A percentile compares a stretch with the other conserved stretches of the same genome.
Evolutionary conservation across 139 green algal genomes (phyloP).

Genomic region (Trebouxia sp.): DNA sequence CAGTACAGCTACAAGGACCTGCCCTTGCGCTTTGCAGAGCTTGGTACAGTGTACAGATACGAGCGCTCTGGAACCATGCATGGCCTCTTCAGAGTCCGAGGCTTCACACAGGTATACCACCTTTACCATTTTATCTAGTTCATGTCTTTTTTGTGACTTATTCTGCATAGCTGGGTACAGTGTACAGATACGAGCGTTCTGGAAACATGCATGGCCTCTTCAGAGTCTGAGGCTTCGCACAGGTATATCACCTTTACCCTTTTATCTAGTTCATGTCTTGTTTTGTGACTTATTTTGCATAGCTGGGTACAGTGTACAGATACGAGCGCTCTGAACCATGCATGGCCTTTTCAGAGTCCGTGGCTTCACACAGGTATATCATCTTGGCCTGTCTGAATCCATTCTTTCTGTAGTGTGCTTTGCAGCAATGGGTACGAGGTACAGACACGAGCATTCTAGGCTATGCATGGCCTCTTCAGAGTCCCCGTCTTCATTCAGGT

Average conservation of each 20-base stretch:
- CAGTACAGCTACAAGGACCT: conserved; percentile 82
- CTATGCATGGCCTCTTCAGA: no score
- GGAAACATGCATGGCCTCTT: conserved; percentile 97
- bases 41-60: conserved; percentile 97
- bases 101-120: conserved; percentile 88
- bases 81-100: conserved; percentile 95
- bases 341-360: conserved; percentile 96
- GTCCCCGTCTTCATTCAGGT: no score
- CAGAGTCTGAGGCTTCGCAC: conserved; percentile 95
- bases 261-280: no score
- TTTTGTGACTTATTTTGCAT: no score
- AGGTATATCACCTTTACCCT: conserved; percentile 42
- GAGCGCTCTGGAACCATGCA: conserved; percentile 97
- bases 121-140: background rate
- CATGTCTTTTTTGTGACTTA: no score
- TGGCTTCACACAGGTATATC: conserved; percentile 89
- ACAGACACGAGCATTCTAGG: no score
- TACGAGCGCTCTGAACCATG: conserved; percentile 93
- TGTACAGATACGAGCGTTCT: conserved; percentile 93
- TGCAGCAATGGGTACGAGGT: no score
- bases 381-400: no score
- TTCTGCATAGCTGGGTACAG: no score
- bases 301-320: conserved; percentile 97
- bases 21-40: conserved; percentile 92
- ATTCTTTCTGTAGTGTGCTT: no score